Base-by-base conservation (phyloP, 2,329 filamentous ascomycete species). In the Mycocentrospora acerina region DNA sequence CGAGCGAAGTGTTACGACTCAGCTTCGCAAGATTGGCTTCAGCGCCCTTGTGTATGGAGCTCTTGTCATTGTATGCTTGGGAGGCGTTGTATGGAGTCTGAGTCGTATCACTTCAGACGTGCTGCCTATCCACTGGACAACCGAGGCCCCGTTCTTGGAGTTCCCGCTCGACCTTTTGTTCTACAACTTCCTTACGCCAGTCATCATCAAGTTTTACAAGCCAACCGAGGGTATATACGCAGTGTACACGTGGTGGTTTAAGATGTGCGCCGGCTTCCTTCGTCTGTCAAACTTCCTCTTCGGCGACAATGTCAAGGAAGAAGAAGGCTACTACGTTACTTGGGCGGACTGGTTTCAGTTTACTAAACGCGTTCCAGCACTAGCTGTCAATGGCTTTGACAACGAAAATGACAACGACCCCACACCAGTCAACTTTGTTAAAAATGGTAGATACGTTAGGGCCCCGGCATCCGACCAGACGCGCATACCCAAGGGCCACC, bases 191-290 rank as follows among this genome's bases (percentile, higher is more conserved):
- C 73, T 96, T 31, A 93, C 96, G 75, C 93, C 93, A 0, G 71
- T 95, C 32, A 83, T 90, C 10, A 81, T 97, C 53, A 85, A 81
- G 54, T 83, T 89, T 54, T 85, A 95, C 68, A 88, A 86, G 61
- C 90, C 91, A 2, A 89, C 88, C 35, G 86, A 95, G 59, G 85
- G 82, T 1, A 73, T 98, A 3, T 86, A 95, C 53, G 74, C 78
- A 37, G 85, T 96, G 75, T 98, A 95, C 64, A 84, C 83, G 7
- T 97, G 91, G 91, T 98, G 93, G 89, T 95, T 98, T 71, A 84
- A 86, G 52, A 82, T 80, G 55, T 95, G 90, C 62, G 93, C 90
- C 10, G 79, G 88, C 34, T 72, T 77, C 27, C 73, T 98, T 35
- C 81, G 91, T 15, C 74, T 98, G 24, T 94, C 89, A 1, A 88